Evolutionary conservation across 1,284 basidiomycete species (phyloP).

Genomic region (Taiwanofungus camphoratus): DNA sequence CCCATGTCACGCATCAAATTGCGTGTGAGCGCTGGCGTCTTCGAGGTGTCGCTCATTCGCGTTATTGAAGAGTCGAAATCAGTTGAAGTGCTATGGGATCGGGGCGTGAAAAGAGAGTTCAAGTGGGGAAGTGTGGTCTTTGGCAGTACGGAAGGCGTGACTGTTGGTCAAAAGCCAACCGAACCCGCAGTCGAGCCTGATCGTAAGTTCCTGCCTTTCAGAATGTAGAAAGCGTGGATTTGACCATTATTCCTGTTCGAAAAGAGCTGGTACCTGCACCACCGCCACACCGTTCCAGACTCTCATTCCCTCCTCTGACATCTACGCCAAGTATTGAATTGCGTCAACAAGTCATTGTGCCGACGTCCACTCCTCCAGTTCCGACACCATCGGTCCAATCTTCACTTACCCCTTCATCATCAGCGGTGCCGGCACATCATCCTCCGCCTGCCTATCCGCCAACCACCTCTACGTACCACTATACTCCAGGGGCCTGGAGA

Average conservation of each 20-base stretch:
- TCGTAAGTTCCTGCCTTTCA: constrained; percentile 28
- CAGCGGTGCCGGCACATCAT: neutral
- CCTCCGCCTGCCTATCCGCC: constrained; percentile 17
- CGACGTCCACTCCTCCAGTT: neutral
- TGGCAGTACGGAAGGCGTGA: constrained; percentile 38
- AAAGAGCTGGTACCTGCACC: constrained; percentile 17
- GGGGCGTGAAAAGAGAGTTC: constrained; percentile 62
- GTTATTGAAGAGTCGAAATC: constrained; percentile 62
- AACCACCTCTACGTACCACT: constrained; percentile 18
- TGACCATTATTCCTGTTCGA: neutral
- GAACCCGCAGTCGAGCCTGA: constrained; percentile 37
- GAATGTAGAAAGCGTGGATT: neutral
- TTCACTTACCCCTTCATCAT: constrained; percentile 5
- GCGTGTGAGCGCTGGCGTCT: constrained; percentile 70
- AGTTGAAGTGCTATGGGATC: constrained; percentile 79
- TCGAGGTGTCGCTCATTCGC: constrained; percentile 70
- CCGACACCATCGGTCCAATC: neutral
- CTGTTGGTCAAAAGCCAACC: constrained; percentile 59
- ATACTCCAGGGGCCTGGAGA: constrained; percentile 28
- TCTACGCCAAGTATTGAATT: neutral
- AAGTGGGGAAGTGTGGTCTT: constrained; percentile 77
- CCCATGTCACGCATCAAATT: constrained; percentile 74
- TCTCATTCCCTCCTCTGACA: constrained; percentile 2
- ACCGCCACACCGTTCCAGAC: constrained; percentile 15
- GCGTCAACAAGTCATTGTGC: neutral